These are phyloP conservation scores for Cyclotella cryptica DNA, from an alignment of 108 stramenopile genomes.

Conservation along the genomic window DNA sequence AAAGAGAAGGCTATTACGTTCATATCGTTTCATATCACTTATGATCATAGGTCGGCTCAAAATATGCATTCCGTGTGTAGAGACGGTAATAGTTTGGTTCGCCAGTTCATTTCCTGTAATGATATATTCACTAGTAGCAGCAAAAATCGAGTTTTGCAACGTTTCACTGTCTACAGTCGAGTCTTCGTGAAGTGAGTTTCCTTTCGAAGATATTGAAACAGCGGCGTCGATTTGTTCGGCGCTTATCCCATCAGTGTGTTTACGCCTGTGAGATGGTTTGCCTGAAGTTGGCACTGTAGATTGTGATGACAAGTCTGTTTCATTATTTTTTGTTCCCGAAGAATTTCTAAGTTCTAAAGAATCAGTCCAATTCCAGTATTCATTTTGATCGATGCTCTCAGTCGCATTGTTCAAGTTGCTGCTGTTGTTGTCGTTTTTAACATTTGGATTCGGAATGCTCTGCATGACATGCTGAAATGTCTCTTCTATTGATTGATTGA, in stretches of 20 bases:
- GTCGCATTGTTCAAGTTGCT: neutral
- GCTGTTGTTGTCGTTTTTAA: neutral
- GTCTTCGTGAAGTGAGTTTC: constrained; percentile 20
- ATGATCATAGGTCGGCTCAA: constrained; percentile 81
- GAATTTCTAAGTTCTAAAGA: neutral
- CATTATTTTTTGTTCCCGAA: neutral
- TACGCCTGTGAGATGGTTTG: constrained; percentile 2
- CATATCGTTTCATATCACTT: constrained; percentile 63
- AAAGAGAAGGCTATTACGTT: constrained; percentile 82
- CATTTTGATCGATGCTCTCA: constrained; percentile 6
- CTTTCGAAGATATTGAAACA: constrained; percentile 36
- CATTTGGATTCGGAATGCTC: neutral
- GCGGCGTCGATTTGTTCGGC: constrained; percentile 10
- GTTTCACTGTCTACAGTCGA: constrained; percentile 47
- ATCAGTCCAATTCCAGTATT: constrained; percentile 15
- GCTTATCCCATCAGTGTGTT: neutral
- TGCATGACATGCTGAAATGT: constrained; percentile 53
- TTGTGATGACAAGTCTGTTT: constrained; percentile 11
- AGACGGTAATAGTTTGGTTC: constrained; percentile 77
- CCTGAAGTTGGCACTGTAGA: constrained; percentile 11
- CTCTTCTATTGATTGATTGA: constrained; percentile 65
- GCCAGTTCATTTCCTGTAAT: constrained; percentile 86
- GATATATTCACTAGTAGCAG: constrained; percentile 80
- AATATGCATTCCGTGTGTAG: constrained; percentile 81
- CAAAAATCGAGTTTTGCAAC: constrained; percentile 71